Evolutionary conservation across 2,329 filamentous ascomycete species (phyloP).

Genomic region (Talaromyces sp.): DNA sequence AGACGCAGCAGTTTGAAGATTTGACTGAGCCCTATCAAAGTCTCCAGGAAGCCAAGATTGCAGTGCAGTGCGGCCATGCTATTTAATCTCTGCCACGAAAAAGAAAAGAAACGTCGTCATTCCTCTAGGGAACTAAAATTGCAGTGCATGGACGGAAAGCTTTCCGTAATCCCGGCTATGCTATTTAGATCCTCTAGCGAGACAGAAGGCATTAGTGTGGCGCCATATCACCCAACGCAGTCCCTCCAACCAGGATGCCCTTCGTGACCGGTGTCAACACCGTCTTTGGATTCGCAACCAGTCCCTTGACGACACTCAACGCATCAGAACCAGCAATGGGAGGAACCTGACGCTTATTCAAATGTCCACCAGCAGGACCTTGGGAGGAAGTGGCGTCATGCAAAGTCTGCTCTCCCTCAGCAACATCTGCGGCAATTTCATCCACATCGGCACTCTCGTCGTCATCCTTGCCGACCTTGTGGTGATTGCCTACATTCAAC

Average conservation of each 20-base stretch:
- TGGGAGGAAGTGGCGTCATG: background rate
- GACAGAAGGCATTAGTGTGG: background rate
- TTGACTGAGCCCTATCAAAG: background rate
- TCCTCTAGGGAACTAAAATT: background rate
- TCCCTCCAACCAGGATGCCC: slow-evolving; percentile 7
- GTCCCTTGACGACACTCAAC: slow-evolving; percentile 1
- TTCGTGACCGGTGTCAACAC: slow-evolving; percentile 2
- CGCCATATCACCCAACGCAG: background rate
- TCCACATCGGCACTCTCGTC: background rate
- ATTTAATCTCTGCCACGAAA: too few species aligned
- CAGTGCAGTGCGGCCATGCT: too few species aligned
- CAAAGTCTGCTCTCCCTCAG: background rate
- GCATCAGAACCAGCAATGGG: slow-evolving; percentile 14
- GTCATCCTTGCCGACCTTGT: background rate
- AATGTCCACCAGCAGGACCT: background rate
- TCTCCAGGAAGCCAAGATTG: too few species aligned
- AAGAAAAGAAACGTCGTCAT: too few species aligned
- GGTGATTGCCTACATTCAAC: background rate
- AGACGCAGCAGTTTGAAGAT: background rate
- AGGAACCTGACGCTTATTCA: slow-evolving; percentile 13
- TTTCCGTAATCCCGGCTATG: too few species aligned
- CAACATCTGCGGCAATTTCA: background rate
- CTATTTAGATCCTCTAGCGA: too few species aligned
- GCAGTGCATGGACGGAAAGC: too few species aligned
- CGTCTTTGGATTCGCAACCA: background rate